phyloP scores from a whole-genome alignment of 345 rosid genomes.

The Sisymbrium altissimum region DNA sequence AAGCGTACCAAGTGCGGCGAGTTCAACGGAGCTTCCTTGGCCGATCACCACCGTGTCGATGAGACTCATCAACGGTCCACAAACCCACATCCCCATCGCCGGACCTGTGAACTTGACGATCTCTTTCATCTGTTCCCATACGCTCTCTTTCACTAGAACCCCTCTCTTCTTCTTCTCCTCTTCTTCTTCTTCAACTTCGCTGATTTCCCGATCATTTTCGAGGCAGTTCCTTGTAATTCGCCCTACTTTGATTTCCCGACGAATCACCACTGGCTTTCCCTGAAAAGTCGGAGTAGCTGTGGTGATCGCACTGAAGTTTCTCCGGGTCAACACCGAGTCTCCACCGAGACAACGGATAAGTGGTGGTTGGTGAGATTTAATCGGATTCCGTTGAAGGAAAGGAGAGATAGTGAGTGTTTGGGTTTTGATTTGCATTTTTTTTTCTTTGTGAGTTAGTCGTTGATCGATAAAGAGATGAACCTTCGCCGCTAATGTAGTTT shows the following conservation, averaged over 20 bases:
- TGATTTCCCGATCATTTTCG: neutral
- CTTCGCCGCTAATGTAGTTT: neutral
- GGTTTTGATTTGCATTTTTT: constrained; percentile 35
- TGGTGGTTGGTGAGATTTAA: constrained; percentile 22
- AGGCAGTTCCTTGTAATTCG: constrained; percentile 8
- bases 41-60: constrained; percentile 87
- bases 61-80: constrained; percentile 96
- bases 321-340: constrained; percentile 60
- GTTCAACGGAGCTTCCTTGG: constrained; percentile 85
- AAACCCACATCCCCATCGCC: constrained; percentile 85
- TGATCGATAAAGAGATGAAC: neutral
- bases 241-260: neutral
- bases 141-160: constrained; percentile 48
- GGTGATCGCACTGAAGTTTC: constrained; percentile 61
- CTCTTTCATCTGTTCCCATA: constrained; percentile 82
- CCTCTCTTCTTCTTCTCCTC: constrained; percentile 22
- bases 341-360: constrained; percentile 43
- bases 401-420: constrained; percentile 35
- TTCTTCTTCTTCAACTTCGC: too few relatives aligned
- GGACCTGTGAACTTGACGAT: constrained; percentile 85
- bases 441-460: neutral
- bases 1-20: constrained; percentile 79
- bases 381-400: constrained; percentile 21
- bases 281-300: constrained; percentile 46
- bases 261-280: neutral